These are phyloP conservation scores for Triangularia setosa DNA, from an alignment of 2,329 filamentous ascomycete species.

Conservation along the genomic window DNA sequence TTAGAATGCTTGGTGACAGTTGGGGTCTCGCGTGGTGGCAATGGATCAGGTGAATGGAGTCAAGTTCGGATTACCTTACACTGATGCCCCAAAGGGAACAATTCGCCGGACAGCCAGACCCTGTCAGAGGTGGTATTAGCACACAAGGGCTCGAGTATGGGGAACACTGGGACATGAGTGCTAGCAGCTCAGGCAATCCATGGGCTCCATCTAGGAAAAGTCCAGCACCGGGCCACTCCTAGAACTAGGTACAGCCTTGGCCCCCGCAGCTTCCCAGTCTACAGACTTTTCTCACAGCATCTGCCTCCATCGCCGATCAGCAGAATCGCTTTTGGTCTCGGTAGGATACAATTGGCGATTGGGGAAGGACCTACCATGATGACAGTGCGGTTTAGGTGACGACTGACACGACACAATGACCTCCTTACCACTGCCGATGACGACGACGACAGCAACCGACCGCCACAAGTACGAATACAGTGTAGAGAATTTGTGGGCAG, in stretches of 20 bases:
- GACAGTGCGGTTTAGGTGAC: background rate
- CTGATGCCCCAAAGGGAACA: background rate
- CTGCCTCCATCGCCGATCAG: background rate
- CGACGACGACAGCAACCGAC: background rate
- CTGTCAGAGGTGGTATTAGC: background rate
- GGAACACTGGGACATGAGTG: background rate
- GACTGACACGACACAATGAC: background rate
- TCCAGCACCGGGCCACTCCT: background rate
- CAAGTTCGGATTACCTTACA: background rate
- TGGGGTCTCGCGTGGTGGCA: background rate
- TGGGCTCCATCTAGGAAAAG: background rate
- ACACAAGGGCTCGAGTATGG: background rate
- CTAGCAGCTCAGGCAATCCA: background rate
- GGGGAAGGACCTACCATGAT: background rate
- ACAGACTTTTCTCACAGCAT: background rate
- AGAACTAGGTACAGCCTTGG: background rate
- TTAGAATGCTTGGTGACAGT: background rate
- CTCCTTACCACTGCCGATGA: background rate
- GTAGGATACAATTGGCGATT: background rate
- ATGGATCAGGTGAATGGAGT: background rate
- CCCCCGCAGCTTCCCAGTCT: background rate
- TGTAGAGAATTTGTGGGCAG: background rate
- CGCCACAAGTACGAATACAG: background rate
- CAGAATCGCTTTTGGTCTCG: background rate
- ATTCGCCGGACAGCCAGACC: background rate